Evolutionary conservation across 1,284 basidiomycete species (phyloP), one percentile per base, ranked within the genome.

Genomic region (Leccinum fuscescens): DNA sequence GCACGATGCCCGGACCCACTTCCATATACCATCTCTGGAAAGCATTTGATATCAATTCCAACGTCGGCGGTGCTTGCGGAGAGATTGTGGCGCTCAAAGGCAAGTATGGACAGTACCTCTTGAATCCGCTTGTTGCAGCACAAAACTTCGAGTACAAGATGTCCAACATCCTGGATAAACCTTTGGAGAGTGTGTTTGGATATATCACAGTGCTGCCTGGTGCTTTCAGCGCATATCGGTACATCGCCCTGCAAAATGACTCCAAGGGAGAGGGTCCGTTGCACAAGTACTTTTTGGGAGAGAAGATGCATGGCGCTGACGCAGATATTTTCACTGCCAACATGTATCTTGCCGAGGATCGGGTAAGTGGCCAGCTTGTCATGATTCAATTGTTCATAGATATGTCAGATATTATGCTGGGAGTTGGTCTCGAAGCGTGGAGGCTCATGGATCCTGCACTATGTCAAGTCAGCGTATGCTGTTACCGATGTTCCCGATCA

Each of bases 141-240:
- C 94, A 96, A 78, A 95, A 96, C 73, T 96, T 96, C 64, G 95
- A 97, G 78, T 98, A 98, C 79, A 97, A 97, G 82, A 96, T 96
- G 90, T 90, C 87, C 54, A 96, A 94, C 70, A 95, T 96, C 65
- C 74, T 95, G 61, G 93, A 95, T 69, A 96, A 96, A 73, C 94
- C 95, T 6, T 74, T 96, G 74, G 89, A 92, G 66, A 86, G 84
- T 27, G 79, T 94, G 20, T 94, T 97, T 74, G 94, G 94, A 7
- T 96, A 96, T 73, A 96, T 97, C 71, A 91, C 91, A 0, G 94
- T 97, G 39, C 75, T 97, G 52, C 95, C 95, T 2, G 94, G 95
- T 64, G 95, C 95, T 3, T 97, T 97, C 76, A 93, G 90, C 59
- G 95, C 95, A 2, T 94, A 95, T 72, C 79, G 93, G 63, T 96